These are phyloP conservation scores for Torrubiellomyces zombiae DNA, from an alignment of 2,329 filamentous ascomycete species.

Conservation along the genomic window DNA sequence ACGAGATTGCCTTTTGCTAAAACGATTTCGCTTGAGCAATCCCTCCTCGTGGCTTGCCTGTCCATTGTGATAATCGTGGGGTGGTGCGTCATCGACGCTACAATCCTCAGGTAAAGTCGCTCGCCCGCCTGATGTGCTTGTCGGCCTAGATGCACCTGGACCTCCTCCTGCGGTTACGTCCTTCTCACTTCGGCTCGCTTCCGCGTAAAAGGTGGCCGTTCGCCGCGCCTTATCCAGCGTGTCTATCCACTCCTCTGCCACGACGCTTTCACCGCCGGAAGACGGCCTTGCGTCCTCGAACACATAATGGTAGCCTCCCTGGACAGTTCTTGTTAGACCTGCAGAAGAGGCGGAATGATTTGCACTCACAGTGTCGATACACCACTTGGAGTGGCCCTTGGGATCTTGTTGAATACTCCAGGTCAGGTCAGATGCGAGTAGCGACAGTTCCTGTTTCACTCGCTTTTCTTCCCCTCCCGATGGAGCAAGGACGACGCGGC, in stretches of 20 bases:
- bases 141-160: constrained; percentile 58
- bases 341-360: constrained; percentile 1
- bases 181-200: constrained; percentile 49
- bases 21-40: constrained; percentile 43
- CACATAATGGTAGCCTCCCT: constrained; percentile 79
- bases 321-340: constrained; percentile 9
- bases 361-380: constrained; percentile 74
- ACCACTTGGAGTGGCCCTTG: constrained; percentile 81
- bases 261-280: constrained; percentile 42
- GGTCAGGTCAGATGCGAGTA: constrained; percentile 55
- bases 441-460: constrained; percentile 78
- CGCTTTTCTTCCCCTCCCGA: constrained; percentile 93
- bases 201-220: constrained; percentile 59
- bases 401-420: constrained; percentile 70
- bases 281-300: constrained; percentile 82
- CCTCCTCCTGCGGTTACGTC: constrained; percentile 51
- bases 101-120: constrained; percentile 36
- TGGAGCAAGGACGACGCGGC: constrained; percentile 75
- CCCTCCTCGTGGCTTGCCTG: constrained; percentile 38
- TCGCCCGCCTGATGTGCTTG: constrained; percentile 51
- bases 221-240: constrained; percentile 75
- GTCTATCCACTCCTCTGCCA: constrained; percentile 84
- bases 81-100: constrained; percentile 31
- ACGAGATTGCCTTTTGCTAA: constrained; percentile 87
- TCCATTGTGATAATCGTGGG: constrained; percentile 42